Evolutionary conservation across 1,284 basidiomycete genomes (phyloP), one percentile per base, ranked within the genome.

Genomic region (Leccinum subrobustum): DNA sequence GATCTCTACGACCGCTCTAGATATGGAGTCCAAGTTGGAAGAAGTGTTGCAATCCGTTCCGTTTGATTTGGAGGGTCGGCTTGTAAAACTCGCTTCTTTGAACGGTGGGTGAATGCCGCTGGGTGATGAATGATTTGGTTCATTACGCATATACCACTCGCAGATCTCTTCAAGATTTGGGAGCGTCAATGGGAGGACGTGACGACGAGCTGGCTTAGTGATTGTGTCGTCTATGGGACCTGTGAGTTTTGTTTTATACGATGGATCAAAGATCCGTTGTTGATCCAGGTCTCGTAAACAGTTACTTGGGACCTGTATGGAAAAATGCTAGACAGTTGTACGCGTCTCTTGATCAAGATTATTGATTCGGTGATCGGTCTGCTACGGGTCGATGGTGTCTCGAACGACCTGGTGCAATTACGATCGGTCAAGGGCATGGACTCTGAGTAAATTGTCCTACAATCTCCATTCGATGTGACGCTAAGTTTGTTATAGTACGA

Each of bases 241-340:
- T 83, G 88, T 89, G 70, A 71, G 86, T 75, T 20, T 37, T 25
- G 18, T 54, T 61, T n/a, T 33, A 3, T 42, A 9, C 16, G 3
- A 11, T 20, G 7, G 20, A 29, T n/a, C 3, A 16, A 37, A 52
- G 11, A 37, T 50, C 18, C 5, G 27, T 59, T 48, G 3, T 56
- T 67, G 44, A 65, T 58, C 33, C 18, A n/a, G 25, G 42, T 7
- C 25, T 56, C 18, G 18, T 9, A n/a, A 57, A 20, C 60, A 88
- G 87, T 86, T 65, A 77, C 87, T 63, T 89, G 88, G 87, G 68
- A 68, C 27, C 74, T 87, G 11, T 86, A 84, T 63, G 78, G 75
- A 44, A 77, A 79, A 59, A 68, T 86, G 3, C 64, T 86, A 1
- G 77, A 81, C 59, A 71, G 75, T 5, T 73, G 75, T 8, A 66